A percentile compares a stretch with the other conserved stretches of the same genome.
Evolutionary conservation across 1,284 basidiomycete genomes (phyloP).

Genomic region (Bjerkandera adusta): DNA sequence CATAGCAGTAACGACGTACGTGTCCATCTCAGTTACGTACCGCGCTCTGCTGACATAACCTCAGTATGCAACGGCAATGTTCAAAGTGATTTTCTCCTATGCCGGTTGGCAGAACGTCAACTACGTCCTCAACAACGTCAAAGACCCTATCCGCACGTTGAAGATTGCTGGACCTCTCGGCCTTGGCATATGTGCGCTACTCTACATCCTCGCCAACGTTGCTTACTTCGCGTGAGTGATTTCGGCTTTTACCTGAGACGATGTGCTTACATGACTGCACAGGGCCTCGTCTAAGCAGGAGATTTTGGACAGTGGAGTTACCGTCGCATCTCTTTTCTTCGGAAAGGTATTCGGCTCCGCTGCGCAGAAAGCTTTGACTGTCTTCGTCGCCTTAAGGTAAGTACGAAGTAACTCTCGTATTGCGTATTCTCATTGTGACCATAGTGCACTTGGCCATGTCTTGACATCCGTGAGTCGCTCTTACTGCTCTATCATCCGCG

Average conservation of each 20-base stretch:
- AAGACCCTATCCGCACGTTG: conserved; percentile 64
- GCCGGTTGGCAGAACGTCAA: conserved; percentile 33
- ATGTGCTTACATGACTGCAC: neutral
- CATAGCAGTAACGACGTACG: conserved; percentile 61
- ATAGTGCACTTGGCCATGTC: conserved; percentile 22
- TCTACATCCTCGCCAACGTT: conserved; percentile 65
- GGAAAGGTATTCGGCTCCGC: conserved; percentile 57
- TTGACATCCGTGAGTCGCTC: conserved; percentile 26
- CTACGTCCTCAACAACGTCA: conserved; percentile 58
- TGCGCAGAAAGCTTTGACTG: conserved; percentile 56
- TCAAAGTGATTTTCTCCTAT: conserved; percentile 58
- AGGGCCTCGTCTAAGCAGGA: conserved; percentile 56
- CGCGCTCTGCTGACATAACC: no score
- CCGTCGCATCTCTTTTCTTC: conserved; percentile 63
- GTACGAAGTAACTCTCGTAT: conserved; percentile 16
- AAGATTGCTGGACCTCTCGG: conserved; percentile 67
- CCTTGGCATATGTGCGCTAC: conserved; percentile 47
- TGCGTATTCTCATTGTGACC: no score
- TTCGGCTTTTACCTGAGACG: neutral
- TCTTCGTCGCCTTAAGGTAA: conserved; percentile 49
- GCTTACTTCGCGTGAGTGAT: conserved; percentile 66
- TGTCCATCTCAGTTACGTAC: neutral
- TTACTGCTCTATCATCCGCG: neutral
- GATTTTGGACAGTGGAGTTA: conserved; percentile 50
- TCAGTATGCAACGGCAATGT: conserved; percentile 48